These are phyloP conservation scores for Cyberlindnera amylophila DNA, from an alignment of 805 yeast species.

Conservation along the genomic window DNA sequence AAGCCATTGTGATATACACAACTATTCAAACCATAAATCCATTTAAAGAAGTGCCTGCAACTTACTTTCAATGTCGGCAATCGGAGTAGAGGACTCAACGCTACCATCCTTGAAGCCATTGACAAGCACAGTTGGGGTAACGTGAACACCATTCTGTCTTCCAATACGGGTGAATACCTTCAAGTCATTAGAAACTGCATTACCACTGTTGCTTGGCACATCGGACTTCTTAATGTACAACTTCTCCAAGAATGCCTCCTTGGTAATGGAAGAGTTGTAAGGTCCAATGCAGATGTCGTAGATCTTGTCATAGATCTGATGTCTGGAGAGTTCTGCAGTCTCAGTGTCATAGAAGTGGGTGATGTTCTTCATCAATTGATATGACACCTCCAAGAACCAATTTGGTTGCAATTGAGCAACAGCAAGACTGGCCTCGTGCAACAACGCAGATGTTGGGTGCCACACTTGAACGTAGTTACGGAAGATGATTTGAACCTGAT, in stretches of 20 bases:
- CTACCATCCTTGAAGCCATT: constrained; percentile 59
- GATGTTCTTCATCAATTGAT: constrained; percentile 52
- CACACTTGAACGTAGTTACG: constrained; percentile 85
- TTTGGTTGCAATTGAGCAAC: constrained; percentile 55
- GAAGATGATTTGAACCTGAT: constrained; percentile 55
- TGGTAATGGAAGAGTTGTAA: constrained; percentile 26
- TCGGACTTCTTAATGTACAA: constrained; percentile 25
- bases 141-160: constrained; percentile 76
- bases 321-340: constrained; percentile 49
- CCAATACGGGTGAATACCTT: constrained; percentile 71
- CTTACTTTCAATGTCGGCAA: constrained; percentile 34
- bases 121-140: constrained; percentile 75
- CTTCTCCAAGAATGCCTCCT: constrained; percentile 31
- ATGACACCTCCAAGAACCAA: constrained; percentile 54
- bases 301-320: constrained; percentile 50
- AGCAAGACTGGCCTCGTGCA: constrained; percentile 70
- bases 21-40: too few relatives aligned
- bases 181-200: constrained; percentile 53
- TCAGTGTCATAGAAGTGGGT: constrained; percentile 59
- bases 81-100: constrained; percentile 60
- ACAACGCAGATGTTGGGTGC: constrained; percentile 71
- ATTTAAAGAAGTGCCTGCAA: constrained; percentile 18
- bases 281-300: constrained; percentile 47
- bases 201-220: constrained; percentile 48
- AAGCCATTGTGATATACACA: too few relatives aligned